Percentiles rank a stretch among this genome's conserved stretches.
Evolutionary conservation across 139 green algal species (phyloP).

Genomic region (Coelastrella sp.): DNA sequence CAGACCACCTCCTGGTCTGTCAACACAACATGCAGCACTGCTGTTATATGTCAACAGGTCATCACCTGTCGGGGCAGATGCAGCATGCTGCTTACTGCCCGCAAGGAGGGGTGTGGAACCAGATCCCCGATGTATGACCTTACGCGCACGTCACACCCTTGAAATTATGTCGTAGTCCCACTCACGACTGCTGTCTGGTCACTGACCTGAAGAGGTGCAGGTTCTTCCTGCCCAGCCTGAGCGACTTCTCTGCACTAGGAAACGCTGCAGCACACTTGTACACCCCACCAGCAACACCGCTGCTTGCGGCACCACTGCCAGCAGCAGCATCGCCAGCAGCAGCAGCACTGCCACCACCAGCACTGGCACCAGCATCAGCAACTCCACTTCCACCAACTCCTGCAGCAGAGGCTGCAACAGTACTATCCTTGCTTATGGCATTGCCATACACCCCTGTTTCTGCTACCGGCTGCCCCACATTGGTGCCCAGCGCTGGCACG

Average conservation of each 20-base stretch:
- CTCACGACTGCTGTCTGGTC: background rate
- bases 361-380: background rate
- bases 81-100: no score
- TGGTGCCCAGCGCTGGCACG: background rate
- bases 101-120: no score
- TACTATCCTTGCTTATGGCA: background rate
- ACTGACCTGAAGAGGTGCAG: constrained; percentile 79
- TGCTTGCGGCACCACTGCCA: background rate
- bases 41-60: no score
- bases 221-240: constrained; percentile 79
- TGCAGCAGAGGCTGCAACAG: background rate
- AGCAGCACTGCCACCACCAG: background rate
- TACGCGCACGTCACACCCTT: background rate
- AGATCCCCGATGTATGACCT: no score
- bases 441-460: background rate
- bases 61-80: no score
- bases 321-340: no score
- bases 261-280: constrained; percentile 79
- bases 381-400: background rate
- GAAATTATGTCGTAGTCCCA: no score
- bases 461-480: background rate
- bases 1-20: no score
- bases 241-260: constrained; percentile 64
- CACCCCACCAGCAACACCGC: constrained; percentile 60
- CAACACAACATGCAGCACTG: no score